phyloP scores from a whole-genome alignment of 1,284 basidiomycete genomes.

The Leccinum fuscescens region DNA sequence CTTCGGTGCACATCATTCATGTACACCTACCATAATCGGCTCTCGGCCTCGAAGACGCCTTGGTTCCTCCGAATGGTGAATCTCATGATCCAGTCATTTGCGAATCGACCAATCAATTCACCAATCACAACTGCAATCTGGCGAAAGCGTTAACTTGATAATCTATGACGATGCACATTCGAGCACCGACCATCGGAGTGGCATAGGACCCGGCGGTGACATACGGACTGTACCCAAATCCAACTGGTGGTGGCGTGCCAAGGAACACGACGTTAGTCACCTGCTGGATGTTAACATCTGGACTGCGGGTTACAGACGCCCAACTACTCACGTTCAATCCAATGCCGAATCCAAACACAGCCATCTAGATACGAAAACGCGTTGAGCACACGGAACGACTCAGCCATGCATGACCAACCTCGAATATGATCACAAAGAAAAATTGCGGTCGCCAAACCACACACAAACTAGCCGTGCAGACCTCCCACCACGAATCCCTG shows the following conservation, averaged over 20 bases:
- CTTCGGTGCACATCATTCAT: not conserved
- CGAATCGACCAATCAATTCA: constrained; percentile 62
- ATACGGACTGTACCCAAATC: constrained; percentile 56
- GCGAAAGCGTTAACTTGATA: not conserved
- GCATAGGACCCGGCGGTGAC: constrained; percentile 58
- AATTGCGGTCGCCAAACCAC: constrained; percentile 68
- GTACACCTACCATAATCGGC: constrained; percentile 57
- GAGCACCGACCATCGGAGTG: constrained; percentile 55
- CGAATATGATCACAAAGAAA: constrained; percentile 53
- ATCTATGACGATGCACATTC: not conserved
- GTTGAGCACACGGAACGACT: not conserved
- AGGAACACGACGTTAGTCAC: constrained; percentile 72
- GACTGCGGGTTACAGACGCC: not conserved
- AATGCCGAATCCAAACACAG: constrained; percentile 67
- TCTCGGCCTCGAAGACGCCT: constrained; percentile 72
- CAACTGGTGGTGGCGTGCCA: constrained; percentile 52
- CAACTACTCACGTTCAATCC: constrained; percentile 63
- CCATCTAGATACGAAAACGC: not conserved
- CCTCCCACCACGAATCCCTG: constrained; percentile 51
- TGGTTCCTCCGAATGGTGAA: constrained; percentile 53
- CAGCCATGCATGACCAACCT: constrained; percentile 35
- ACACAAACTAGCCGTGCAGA: constrained; percentile 47
- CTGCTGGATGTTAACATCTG: constrained; percentile 32
- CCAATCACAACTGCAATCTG: constrained; percentile 67
- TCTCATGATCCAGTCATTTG: constrained; percentile 68